These are phyloP conservation scores for Kazachstania psychrophila DNA, from an alignment of 805 yeast species.

Conservation along the genomic window DNA sequence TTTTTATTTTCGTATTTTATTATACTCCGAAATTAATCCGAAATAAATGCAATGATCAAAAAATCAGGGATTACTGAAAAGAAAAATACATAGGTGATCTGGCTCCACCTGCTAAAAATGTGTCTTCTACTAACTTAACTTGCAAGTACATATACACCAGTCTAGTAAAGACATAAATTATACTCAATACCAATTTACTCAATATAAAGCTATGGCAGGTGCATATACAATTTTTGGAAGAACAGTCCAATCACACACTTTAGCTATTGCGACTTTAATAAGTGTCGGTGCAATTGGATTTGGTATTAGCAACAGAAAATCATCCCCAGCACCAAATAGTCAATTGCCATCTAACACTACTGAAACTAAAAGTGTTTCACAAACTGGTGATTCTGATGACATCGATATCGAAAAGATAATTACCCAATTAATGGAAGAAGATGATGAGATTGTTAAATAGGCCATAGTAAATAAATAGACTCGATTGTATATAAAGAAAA, in stretches of 20 bases:
- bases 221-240: constrained; percentile 79
- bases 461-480: neutral
- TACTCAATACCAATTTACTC: too few species aligned
- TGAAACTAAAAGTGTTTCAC: neutral
- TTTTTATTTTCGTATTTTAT: too few species aligned
- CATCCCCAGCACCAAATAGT: neutral
- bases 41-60: too few species aligned
- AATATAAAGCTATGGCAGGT: constrained; percentile 23
- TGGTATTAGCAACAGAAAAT: neutral
- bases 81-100: neutral
- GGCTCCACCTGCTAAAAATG: too few species aligned
- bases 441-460: neutral
- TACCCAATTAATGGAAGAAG: constrained; percentile 17
- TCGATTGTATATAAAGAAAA: neutral
- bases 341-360: neutral
- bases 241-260: constrained; percentile 73
- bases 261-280: constrained; percentile 61
- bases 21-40: too few species aligned
- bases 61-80: too few species aligned
- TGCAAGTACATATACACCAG: too few species aligned
- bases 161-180: too few species aligned
- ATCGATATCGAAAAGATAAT: constrained; percentile 23
- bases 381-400: constrained; percentile 8
- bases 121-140: too few species aligned
- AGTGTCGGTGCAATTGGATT: constrained; percentile 11